Conservation (phyloP, 805 yeast species). For the Sporopachydermia lactativora region DNA sequence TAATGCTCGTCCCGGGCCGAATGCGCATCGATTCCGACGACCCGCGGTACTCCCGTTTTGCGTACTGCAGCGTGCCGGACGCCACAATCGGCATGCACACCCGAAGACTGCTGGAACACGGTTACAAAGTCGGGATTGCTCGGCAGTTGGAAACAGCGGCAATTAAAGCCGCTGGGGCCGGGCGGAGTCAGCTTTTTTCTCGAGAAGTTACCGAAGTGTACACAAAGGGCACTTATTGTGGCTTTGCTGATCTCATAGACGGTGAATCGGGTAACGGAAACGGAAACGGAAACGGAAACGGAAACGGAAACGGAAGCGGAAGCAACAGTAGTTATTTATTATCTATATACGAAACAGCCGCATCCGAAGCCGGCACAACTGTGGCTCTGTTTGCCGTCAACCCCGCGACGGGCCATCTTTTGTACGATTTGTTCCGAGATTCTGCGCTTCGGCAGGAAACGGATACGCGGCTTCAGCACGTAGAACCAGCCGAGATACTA, state of each 20-base stretch:
- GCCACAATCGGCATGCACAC: slow-evolving; percentile 60
- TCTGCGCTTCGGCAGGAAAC: slow-evolving; percentile 40
- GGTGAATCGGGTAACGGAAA: slow-evolving; percentile 18
- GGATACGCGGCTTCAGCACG: slow-evolving; percentile 59
- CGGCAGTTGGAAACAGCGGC: slow-evolving; percentile 77
- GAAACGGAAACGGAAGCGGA: slow-evolving; percentile 20
- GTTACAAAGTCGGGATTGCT: slow-evolving; percentile 76
- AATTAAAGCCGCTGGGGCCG: slow-evolving; percentile 39
- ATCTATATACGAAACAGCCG: slow-evolving; percentile 7
- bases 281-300: slow-evolving; percentile 6
- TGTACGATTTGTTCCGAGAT: slow-evolving; percentile 61
- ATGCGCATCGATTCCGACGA: slow-evolving; percentile 38
- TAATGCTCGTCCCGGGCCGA: slow-evolving; percentile 63
- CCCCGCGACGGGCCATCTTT: slow-evolving; percentile 61
- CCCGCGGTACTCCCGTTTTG: slow-evolving; percentile 39
- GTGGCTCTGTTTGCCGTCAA: slow-evolving; percentile 48
- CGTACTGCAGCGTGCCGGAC: slow-evolving; percentile 80
- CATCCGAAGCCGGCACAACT: slow-evolving; percentile 4
- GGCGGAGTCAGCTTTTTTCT: slow-evolving; percentile 44
- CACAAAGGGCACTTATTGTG: slow-evolving; percentile 76
- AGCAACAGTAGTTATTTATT: slow-evolving; percentile 8
- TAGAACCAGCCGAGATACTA: slow-evolving; percentile 67
- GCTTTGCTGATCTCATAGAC: slow-evolving; percentile 30
- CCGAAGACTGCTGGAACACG: slow-evolving; percentile 54
- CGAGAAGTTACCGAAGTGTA: slow-evolving; percentile 58